phyloP scores from a whole-genome alignment of 108 stramenopile genomes.

The Pseudonitzschia multiseries region DNA sequence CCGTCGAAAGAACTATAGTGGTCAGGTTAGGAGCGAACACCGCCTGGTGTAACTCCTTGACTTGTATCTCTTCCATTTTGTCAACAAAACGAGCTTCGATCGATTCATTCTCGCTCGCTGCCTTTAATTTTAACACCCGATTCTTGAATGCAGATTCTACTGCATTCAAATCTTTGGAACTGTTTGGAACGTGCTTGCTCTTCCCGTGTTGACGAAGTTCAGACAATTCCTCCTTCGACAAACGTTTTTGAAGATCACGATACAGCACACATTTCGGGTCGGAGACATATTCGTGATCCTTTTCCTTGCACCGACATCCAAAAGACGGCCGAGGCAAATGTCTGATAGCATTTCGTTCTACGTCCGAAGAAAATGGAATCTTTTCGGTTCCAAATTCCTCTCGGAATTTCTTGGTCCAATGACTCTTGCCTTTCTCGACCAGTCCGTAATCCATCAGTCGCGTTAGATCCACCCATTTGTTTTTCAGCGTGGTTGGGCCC shows the following conservation, averaged over 20 bases:
- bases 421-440: slow-evolving; percentile 2
- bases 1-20: slow-evolving; percentile 65
- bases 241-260: slow-evolving; percentile 42
- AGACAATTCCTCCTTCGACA: slow-evolving; percentile 29
- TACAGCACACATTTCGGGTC: slow-evolving; percentile 69
- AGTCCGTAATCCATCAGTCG: slow-evolving; percentile 4
- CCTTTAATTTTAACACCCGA: slow-evolving; percentile 50
- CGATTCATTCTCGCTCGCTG: slow-evolving; percentile 39
- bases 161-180: slow-evolving; percentile 46
- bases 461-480: slow-evolving; percentile 12
- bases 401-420: slow-evolving; percentile 15
- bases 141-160: slow-evolving; percentile 71
- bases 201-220: slow-evolving; percentile 26
- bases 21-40: slow-evolving; percentile 70
- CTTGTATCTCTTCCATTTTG: slow-evolving; percentile 76
- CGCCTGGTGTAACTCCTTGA: slow-evolving; percentile 49
- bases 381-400: slow-evolving; percentile 16
- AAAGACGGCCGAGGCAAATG: slow-evolving; percentile 51
- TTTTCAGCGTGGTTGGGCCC: neutral
- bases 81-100: slow-evolving; percentile 71
- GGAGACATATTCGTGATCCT: slow-evolving; percentile 65
- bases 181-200: slow-evolving; percentile 6
- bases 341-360: slow-evolving; percentile 41
- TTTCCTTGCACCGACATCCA: slow-evolving; percentile 68
- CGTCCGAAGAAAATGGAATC: slow-evolving; percentile 52